Conservation (phyloP, 2,329 filamentous ascomycete species). For the Hortaea sp. region DNA sequence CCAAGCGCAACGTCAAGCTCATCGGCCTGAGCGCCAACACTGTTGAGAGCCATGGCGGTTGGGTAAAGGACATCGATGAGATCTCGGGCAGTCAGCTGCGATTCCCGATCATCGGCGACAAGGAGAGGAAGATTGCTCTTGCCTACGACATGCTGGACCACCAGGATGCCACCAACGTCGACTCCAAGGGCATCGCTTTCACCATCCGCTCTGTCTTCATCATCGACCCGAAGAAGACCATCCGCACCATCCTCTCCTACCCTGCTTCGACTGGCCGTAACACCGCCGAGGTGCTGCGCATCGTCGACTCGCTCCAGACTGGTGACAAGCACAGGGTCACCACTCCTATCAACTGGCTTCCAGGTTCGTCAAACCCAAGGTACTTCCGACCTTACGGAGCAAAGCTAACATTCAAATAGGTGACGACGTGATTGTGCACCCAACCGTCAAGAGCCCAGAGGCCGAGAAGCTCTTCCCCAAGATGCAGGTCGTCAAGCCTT, state of each 20-base stretch:
- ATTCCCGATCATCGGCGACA: slow-evolving; percentile 46
- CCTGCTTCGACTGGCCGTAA: slow-evolving; percentile 51
- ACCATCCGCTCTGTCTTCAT: slow-evolving; percentile 57
- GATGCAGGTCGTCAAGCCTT: slow-evolving; percentile 52
- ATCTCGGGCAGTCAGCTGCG: slow-evolving; percentile 37
- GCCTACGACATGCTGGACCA: slow-evolving; percentile 44
- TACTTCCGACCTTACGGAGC: not conserved
- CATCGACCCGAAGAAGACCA: slow-evolving; percentile 56
- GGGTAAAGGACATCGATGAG: slow-evolving; percentile 46
- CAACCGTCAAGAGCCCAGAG: slow-evolving; percentile 47
- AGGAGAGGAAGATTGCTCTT: slow-evolving; percentile 42
- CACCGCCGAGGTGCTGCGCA: slow-evolving; percentile 43
- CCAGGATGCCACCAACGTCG: slow-evolving; percentile 49
- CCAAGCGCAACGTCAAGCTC: slow-evolving; percentile 51
- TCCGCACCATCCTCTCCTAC: slow-evolving; percentile 53
- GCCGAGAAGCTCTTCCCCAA: slow-evolving; percentile 51
- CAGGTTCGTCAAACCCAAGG: slow-evolving; percentile 25
- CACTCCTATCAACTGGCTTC: slow-evolving; percentile 53
- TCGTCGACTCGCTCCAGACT: slow-evolving; percentile 43
- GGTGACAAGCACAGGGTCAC: slow-evolving; percentile 52
- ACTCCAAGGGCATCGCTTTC: slow-evolving; percentile 47
- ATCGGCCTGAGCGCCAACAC: slow-evolving; percentile 47
- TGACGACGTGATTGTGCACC: slow-evolving; percentile 54
- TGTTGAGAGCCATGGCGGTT: slow-evolving; percentile 40
- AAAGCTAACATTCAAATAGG: slow-evolving; percentile 5